Evolutionary conservation across 108 stramenopile genomes (phyloP).

Genomic region (Skeletonema marinoi): DNA sequence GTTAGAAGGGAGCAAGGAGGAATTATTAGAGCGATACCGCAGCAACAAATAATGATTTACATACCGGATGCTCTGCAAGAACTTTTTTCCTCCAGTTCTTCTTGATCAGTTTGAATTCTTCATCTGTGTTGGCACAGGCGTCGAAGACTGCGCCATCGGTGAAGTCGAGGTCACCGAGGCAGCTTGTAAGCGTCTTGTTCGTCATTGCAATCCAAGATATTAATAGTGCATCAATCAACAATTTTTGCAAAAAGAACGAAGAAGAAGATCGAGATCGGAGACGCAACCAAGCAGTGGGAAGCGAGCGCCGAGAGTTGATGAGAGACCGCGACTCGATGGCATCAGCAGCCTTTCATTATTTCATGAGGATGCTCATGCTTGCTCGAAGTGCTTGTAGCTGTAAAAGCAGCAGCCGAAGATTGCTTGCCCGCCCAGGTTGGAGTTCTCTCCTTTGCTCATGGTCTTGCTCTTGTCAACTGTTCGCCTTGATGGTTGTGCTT

Average conservation of each 20-base stretch:
- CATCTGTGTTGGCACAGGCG: conserved; percentile 23
- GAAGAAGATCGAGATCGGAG: too few species aligned
- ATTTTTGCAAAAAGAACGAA: too few species aligned
- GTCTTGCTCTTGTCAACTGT: too few species aligned
- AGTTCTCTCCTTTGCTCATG: too few species aligned
- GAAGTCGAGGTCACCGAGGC: conserved; percentile 24
- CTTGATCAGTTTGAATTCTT: conserved; percentile 47
- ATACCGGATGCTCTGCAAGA: conserved; percentile 38
- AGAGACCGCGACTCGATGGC: neutral
- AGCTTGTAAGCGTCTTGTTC: conserved; percentile 6
- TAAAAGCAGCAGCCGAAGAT: too few species aligned
- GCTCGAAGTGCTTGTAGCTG: too few species aligned
- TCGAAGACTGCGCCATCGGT: conserved; percentile 32
- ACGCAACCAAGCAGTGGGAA: neutral
- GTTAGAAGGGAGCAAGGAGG: neutral
- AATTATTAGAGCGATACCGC: neutral
- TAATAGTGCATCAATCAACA: too few species aligned
- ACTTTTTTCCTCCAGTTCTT: conserved; percentile 31
- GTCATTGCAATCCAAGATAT: conserved; percentile 3
- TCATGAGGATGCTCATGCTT: too few species aligned
- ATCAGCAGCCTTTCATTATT: too few species aligned
- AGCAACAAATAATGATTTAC: neutral
- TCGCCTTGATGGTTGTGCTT: too few species aligned
- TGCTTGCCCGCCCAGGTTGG: too few species aligned
- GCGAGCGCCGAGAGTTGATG: neutral